Evolutionary conservation across 441 rosid genomes (phyloP).

Genomic region (Eruca vesicaria): DNA sequence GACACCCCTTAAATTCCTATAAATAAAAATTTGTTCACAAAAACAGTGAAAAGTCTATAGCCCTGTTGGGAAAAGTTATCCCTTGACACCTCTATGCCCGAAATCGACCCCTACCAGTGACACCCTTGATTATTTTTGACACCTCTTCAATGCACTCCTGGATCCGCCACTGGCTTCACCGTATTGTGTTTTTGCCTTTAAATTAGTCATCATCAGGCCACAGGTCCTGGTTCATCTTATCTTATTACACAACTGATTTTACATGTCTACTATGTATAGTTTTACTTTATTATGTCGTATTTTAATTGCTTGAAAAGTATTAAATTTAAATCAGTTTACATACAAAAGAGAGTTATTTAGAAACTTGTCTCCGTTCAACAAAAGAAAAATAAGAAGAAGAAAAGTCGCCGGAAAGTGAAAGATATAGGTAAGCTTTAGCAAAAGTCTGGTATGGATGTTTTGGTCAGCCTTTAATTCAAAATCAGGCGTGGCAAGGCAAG

Average conservation of each 20-base stretch:
- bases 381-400: neutral
- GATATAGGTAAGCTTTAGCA: slow-evolving; percentile 26
- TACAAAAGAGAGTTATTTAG: neutral
- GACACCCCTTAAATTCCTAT: too few species aligned
- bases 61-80: too few species aligned
- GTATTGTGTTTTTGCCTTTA: too few species aligned
- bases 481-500: slow-evolving; percentile 37
- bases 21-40: too few species aligned
- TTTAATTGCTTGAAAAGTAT: neutral
- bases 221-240: neutral
- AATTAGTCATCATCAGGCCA: too few species aligned
- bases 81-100: too few species aligned
- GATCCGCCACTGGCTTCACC: too few species aligned
- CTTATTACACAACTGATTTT: neutral
- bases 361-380: neutral
- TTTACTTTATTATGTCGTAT: neutral
- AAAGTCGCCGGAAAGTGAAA: slow-evolving; percentile 33
- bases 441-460: slow-evolving; percentile 29
- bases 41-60: too few species aligned
- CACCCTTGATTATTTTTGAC: too few species aligned
- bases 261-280: neutral
- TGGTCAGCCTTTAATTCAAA: slow-evolving; percentile 29
- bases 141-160: too few species aligned
- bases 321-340: neutral
- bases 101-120: too few species aligned